Percentiles rank a stretch among this genome's conserved stretches.
Evolutionary conservation across 129 eudicot genomes (phyloP).

Genomic region (Ambrosia trifida): DNA sequence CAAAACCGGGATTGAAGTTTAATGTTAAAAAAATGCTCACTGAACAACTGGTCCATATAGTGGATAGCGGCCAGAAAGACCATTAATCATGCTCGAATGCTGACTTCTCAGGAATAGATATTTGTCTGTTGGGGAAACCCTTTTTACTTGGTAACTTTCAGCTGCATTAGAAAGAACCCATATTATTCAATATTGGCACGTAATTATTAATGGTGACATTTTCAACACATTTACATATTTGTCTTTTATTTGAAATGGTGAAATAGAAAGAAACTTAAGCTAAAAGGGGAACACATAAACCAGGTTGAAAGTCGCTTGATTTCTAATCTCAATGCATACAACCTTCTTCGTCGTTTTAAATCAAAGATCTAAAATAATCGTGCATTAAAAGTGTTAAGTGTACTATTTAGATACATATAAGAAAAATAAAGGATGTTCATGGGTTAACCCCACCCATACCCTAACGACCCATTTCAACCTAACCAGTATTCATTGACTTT

Average conservation of each 20-base stretch:
- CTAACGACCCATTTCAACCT: constrained; percentile 13
- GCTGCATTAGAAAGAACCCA: constrained; percentile 28
- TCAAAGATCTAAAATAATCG: background rate
- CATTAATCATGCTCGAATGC: constrained; percentile 91
- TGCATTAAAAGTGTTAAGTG: background rate
- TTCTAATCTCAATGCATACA: background rate
- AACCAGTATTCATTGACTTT: background rate
- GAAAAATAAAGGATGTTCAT: background rate
- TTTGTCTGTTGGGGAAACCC: constrained; percentile 65
- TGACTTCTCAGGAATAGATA: constrained; percentile 69
- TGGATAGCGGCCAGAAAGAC: constrained; percentile 78
- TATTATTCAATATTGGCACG: background rate
- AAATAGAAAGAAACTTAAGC: background rate
- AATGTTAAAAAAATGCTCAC: constrained; percentile 40
- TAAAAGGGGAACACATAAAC: background rate
- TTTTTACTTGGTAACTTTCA: constrained; percentile 55
- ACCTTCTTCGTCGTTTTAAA: background rate
- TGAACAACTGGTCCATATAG: constrained; percentile 78
- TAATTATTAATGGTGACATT: background rate
- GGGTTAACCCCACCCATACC: background rate
- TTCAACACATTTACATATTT: background rate
- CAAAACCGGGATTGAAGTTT: constrained; percentile 1
- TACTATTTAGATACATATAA: background rate
- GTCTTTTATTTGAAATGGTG: background rate
- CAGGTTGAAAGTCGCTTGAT: background rate